phyloP scores from a whole-genome alignment of 75 land plant species.

The Cryptomeria japonica region DNA sequence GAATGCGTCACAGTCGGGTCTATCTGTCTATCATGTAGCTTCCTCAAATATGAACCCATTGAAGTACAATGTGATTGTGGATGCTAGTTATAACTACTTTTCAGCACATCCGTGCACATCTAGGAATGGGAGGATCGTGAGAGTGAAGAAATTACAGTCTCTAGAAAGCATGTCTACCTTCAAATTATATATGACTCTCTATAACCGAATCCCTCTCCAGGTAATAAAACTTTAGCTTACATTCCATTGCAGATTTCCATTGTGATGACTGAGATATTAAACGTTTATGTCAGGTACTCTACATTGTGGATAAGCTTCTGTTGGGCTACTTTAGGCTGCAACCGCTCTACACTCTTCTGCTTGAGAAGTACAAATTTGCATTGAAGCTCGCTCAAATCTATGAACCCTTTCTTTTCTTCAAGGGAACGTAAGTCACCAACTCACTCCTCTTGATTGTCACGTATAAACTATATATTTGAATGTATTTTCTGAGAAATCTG shows the following conservation, averaged over 20 bases:
- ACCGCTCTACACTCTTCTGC: not conserved
- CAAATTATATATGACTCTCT: conserved; percentile 9
- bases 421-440: conserved; percentile 3
- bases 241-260: not conserved
- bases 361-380: not conserved
- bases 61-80: conserved; percentile 11
- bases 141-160: conserved; percentile 3
- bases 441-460: not conserved
- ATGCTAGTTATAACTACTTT: conserved; percentile 33
- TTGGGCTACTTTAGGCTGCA: not conserved
- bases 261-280: not conserved
- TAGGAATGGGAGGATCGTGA: conserved; percentile 31
- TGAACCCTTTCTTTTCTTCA: not conserved
- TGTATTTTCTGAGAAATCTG: not conserved
- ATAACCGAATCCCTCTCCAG: conserved; percentile 25
- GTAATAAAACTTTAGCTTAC: not conserved
- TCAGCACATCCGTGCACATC: conserved; percentile 34
- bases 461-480: conserved; percentile 8
- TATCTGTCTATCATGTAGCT: conserved; percentile 57
- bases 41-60: conserved; percentile 69
- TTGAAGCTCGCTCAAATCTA: not conserved
- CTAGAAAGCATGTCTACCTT: conserved; percentile 27
- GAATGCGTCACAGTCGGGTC: conserved; percentile 25
- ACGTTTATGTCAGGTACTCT: not conserved
- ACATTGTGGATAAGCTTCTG: not conserved